Evolutionary conservation across 345 rosid genomes (phyloP), one percentile per base, ranked within the genome.

Genomic region (Ceriops decandra): DNA sequence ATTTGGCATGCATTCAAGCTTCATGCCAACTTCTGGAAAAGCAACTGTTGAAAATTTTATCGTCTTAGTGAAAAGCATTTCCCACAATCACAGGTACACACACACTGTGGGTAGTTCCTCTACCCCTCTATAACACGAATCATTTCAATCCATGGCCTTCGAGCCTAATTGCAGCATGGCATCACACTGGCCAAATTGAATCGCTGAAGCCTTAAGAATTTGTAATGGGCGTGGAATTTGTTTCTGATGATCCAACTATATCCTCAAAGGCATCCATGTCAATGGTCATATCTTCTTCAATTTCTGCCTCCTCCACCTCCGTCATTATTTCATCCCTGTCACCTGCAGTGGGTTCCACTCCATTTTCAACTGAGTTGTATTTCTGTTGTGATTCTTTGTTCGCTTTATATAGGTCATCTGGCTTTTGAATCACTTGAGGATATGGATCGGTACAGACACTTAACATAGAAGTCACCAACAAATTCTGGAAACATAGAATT

Each of bases 381-480:
- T 60, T 77, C 49, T 67, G 57, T 32, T 74, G 77, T 7, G 62
- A 59, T 72, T 74, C 84, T 28, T 69, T 78, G 24, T 71, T 73
- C 30, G 75, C 70, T 63, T 76, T 68, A 19, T 80, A 76, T 4
- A 65, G 38, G 68, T 76, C 77, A 49, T 60, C 83, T 10, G 76
- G 72, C 53, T 68, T 69, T 35, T 70, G 78, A 46, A 31, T 75
- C 59, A 67, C 66, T 81, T 82, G 83, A 10, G 83, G 80, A 73
- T 73, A 83, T 21, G 87, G 82, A 20, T 87, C 84, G 26, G 74
- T 46, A 68, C 87, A 82, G 76, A 77, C 59, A 13, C 79, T 77
- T 76, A 92, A 57, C 68, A 80, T 85, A 59, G 98, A 86, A 53
- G 95, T 87, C 63, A 92, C 98, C 82, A 84, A 73, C 75, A 92